Base-by-base conservation (phyloP, 2,329 filamentous ascomycete genomes). In the Celoporthe dispersa region DNA sequence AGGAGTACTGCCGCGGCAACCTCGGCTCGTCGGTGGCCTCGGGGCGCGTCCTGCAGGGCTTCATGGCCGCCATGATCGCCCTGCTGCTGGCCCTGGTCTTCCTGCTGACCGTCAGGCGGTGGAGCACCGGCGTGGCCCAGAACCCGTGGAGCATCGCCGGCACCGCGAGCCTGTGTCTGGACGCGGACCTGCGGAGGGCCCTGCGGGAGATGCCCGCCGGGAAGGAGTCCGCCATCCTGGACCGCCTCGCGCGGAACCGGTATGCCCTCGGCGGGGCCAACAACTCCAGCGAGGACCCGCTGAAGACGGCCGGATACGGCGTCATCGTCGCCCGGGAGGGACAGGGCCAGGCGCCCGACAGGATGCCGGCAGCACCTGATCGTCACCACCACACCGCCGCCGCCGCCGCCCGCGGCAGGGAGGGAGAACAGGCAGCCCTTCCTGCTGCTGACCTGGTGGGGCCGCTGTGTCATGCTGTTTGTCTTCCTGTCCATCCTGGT, bases 61-160 rank as follows among this genome's bases (percentile, higher is more conserved):
- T 81, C 11, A 70, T 80, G 1, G 75, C 44, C 0, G 35, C 77
- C 41, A 79, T 81, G 77, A 72, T 70, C 19, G 55, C 37, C 8
- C 35, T 68, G 2, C 31, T 79, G 7, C 64, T 77, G 12, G 68
- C 75, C 0, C 33, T 78, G 4, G 6, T 77, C 2, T 62, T 79
- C 5, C 22, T 78, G 6, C 33, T 75, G 5, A 69, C 76, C 12
- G 68, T 80, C 0, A 62, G 65, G 8, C 71, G 73, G 22, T 80
- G 79, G 79, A 69, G 68, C 19, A 76, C 78, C 0, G 79, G 79
- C 2, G 77, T 81, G 2, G 67, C 73, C 5, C 73, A 77, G 0
- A 80, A 81, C 57, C 80, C 79, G 1, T 80, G 79, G 79, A 80
- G 77, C 59, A 79, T 80, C 25, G 77, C 76, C 25, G 76, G 78